Conservation (phyloP, 2,329 filamentous ascomycete genomes). For the Venturia effusa region DNA sequence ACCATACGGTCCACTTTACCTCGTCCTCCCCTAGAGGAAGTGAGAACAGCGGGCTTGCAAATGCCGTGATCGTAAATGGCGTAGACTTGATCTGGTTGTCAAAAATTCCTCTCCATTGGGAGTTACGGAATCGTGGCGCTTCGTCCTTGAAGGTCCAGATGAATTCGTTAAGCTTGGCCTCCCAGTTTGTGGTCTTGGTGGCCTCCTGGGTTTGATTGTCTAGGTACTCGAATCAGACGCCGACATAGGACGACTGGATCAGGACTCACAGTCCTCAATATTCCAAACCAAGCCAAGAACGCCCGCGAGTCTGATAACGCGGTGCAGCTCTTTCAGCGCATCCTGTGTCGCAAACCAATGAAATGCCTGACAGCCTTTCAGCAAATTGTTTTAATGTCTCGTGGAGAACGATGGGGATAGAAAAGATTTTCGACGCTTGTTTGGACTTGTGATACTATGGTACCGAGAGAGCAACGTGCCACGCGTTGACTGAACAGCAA, state of each 20-base stretch:
- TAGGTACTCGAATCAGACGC: constrained; percentile 19
- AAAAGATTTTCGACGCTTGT: neutral
- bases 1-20: constrained; percentile 47
- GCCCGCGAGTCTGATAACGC: constrained; percentile 50
- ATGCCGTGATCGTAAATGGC: constrained; percentile 33
- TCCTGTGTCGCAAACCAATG: constrained; percentile 56
- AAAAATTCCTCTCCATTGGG: constrained; percentile 55
- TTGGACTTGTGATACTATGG: neutral
- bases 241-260: neutral
- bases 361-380: constrained; percentile 20
- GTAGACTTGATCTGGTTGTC: constrained; percentile 42
- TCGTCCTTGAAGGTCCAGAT: constrained; percentile 46
- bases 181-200: constrained; percentile 43
- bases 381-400: neutral
- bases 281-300: constrained; percentile 64
- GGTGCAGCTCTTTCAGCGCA: constrained; percentile 54
- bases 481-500: neutral
- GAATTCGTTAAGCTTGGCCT: constrained; percentile 49
- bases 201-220: constrained; percentile 51
- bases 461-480: neutral
- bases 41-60: constrained; percentile 44
- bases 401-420: neutral
- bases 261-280: constrained; percentile 52
- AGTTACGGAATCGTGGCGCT: constrained; percentile 52
- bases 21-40: constrained; percentile 49